Conservation (phyloP, 257 asterid species). For the Solanum megistacrolobum region DNA sequence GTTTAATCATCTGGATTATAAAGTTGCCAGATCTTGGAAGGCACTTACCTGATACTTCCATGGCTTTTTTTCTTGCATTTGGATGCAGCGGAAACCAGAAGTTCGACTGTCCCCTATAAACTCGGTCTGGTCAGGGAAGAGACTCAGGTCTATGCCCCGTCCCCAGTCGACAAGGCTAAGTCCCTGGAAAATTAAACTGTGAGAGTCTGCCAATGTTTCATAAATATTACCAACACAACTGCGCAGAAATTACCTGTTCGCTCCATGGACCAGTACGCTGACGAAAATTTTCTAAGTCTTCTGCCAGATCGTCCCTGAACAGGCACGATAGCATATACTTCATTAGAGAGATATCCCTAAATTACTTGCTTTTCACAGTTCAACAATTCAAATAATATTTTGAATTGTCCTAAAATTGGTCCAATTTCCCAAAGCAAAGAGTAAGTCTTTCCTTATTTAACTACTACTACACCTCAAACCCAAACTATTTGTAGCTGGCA, state of each 20-base stretch:
- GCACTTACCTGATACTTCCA: conserved; percentile 79
- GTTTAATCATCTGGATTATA: not conserved
- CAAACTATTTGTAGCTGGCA: not conserved
- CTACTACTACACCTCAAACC: not conserved
- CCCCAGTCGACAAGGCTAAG: conserved; percentile 99
- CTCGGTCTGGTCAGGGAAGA: conserved; percentile 52
- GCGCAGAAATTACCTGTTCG: conserved; percentile 55
- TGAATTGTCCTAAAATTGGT: not conserved
- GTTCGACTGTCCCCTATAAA: conserved; percentile 87
- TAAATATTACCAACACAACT: not conserved
- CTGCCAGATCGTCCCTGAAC: conserved; percentile 63
- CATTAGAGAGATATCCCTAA: not conserved
- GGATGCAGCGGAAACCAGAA: conserved; percentile 87
- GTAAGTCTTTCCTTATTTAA: not conserved
- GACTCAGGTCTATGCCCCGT: conserved; percentile 72
- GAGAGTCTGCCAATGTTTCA: not conserved
- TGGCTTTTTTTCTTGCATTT: conserved; percentile 87
- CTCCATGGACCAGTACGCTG: conserved; percentile 63
- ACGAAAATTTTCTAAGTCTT: conserved; percentile 31
- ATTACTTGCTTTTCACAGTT: not conserved
- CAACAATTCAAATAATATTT: not conserved
- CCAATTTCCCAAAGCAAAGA: not conserved
- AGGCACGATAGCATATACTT: not conserved
- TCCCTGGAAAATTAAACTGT: conserved; percentile 45
- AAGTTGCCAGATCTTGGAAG: not conserved